Conservation (phyloP, 306 rosid species). For the Acacia crassicarpa region DNA sequence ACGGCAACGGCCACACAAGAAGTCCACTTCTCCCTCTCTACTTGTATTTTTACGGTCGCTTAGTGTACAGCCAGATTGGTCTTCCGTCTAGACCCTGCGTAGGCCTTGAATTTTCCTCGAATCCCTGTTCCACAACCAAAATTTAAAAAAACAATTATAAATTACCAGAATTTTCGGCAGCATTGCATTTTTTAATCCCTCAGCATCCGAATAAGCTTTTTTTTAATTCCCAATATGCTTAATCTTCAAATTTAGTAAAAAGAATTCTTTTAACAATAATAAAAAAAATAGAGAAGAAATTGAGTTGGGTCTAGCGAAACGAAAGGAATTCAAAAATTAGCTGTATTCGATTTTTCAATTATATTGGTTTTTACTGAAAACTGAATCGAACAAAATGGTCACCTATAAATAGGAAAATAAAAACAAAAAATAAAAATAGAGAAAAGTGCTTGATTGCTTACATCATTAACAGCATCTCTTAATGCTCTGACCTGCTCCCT, state of each 20-base stretch:
- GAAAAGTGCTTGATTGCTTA: slow-evolving; percentile 42
- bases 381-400: no score
- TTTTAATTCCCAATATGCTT: background rate
- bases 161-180: background rate
- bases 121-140: slow-evolving; percentile 40
- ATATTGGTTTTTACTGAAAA: no score
- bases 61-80: slow-evolving; percentile 43
- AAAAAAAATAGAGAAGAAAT: no score
- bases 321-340: no score
- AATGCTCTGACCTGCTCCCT: slow-evolving; percentile 55
- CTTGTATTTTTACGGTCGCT: background rate
- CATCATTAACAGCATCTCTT: slow-evolving; percentile 56
- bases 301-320: no score
- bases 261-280: background rate
- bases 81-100: slow-evolving; percentile 50
- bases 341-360: no score
- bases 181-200: background rate
- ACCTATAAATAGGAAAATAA: no score
- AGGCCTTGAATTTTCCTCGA: slow-evolving; percentile 67
- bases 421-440: background rate
- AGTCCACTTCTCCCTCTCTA: background rate
- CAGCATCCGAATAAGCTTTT: background rate
- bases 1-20: background rate
- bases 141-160: background rate
- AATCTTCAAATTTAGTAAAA: background rate